Conservation (phyloP, 208 protist genomes). For the Porcisia deanei region DNA sequence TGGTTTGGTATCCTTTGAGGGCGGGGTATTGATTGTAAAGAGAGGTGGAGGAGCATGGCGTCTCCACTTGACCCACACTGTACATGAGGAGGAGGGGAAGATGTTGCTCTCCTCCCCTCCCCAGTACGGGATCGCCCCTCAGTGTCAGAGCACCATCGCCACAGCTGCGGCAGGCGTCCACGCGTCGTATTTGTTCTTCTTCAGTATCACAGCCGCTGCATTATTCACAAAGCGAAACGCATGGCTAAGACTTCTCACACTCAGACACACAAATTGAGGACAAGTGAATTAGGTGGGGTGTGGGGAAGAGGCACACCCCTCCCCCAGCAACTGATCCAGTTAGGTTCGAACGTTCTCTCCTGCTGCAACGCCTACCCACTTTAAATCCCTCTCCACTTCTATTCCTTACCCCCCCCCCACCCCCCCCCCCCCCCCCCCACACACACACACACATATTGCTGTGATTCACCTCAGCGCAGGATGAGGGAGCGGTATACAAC, state of each 20-base stretch:
- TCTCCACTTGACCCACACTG: too few relatives aligned
- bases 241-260: not conserved
- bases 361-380: not conserved
- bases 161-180: not conserved
- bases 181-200: not conserved
- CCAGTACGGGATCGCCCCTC: not conserved
- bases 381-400: not conserved
- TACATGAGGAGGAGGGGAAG: too few relatives aligned
- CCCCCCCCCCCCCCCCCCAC: not conserved
- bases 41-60: too few relatives aligned
- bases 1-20: not conserved
- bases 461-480: slow-evolving; percentile 7
- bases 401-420: not conserved
- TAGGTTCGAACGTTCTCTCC: not conserved
- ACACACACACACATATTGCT: not conserved
- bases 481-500: slow-evolving; percentile 73
- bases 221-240: not conserved
- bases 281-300: not conserved
- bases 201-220: not conserved
- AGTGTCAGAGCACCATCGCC: not conserved
- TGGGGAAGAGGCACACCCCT: not conserved
- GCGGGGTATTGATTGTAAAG: too few relatives aligned
- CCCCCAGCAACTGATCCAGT: not conserved
- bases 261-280: not conserved
- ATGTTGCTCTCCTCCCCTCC: too few relatives aligned